A percentile compares a stretch with the other conserved stretches of the same genome.
Evolutionary conservation across 805 yeast genomes (phyloP).

Genomic region (Kockiozyma suomiensis): DNA sequence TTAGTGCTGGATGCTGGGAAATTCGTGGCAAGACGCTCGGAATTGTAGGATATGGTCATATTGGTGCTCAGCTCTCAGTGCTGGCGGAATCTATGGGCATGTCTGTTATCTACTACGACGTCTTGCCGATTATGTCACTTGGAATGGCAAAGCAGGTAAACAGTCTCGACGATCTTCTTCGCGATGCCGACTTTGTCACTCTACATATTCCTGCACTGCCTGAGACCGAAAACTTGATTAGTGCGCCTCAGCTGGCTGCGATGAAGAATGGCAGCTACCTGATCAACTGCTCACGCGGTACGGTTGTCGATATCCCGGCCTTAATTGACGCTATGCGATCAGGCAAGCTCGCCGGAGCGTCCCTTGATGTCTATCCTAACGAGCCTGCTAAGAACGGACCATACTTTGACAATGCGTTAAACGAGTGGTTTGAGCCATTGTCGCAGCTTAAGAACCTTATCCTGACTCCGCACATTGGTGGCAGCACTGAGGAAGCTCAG

Average conservation of each 20-base stretch:
- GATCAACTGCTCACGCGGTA: constrained; percentile 96
- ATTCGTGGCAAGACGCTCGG: constrained; percentile 98
- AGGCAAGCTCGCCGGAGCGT: constrained; percentile 96
- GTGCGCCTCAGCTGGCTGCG: constrained; percentile 87
- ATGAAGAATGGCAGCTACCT: constrained; percentile 96
- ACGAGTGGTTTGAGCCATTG: constrained; percentile 82
- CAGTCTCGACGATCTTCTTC: constrained; percentile 78
- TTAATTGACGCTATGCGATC: constrained; percentile 86
- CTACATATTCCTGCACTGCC: constrained; percentile 93
- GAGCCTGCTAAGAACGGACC: constrained; percentile 97
- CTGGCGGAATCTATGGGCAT: constrained; percentile 97
- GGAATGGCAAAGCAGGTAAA: constrained; percentile 95
- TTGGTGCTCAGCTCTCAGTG: constrained; percentile 95
- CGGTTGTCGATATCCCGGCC: constrained; percentile 95
- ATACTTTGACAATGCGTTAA: constrained; percentile 70
- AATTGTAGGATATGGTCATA: constrained; percentile 96
- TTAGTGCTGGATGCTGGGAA: constrained; percentile 94
- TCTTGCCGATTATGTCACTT: constrained; percentile 87
- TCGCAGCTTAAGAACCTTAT: constrained; percentile 82
- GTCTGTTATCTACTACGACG: constrained; percentile 93
- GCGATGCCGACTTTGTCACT: constrained; percentile 82
- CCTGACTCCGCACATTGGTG: constrained; percentile 97
- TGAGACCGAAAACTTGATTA: constrained; percentile 87
- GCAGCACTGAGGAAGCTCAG: constrained; percentile 99
- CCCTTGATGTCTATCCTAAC: constrained; percentile 92